Base-by-base conservation (phyloP, 352 stramenopile species). In the Globisporangium iwayamae region DNA sequence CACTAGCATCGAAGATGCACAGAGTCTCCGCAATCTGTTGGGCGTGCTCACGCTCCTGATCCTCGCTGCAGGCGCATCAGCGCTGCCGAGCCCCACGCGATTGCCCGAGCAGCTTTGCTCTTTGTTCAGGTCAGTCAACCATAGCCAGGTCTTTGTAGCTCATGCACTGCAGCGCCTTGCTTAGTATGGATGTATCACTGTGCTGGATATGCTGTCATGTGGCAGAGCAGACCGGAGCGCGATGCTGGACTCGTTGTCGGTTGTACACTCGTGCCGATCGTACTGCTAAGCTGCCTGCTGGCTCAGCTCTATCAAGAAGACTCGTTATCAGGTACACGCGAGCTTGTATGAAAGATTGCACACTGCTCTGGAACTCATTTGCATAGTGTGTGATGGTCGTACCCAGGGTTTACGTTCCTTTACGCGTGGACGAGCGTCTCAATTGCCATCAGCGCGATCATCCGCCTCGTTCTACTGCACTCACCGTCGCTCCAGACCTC, bases 201-300 rank as follows among this genome's bases (percentile, higher is more conserved):
- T 9, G 6, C 9, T 55, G n/a, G 7, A 3, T 36, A n/a, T 56
- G 11, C n/a, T 55, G 18, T 32, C 8, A 1, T 53, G 10, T 28
- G 53, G 53, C 18, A 30, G 53, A 50, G 47, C 50, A 90, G 85
- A 66, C 69, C 55, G 14, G 82, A 93, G 34, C 71, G 79, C 11
- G 83, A 91, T 60, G 55, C 60, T 60, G 82, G 85, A 10, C 68
- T 91, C 14, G 71, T 82, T 1, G 59, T 93, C 39, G 81, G 85
- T 20, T 87, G 80, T 34, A 62, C 88, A 6, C 48, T 93, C 8
- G 73, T 76, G 5, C 77, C 85, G 20, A 60, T 91, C 5, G 81
- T 85, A 32, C 58, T 91, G 4, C 63, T 87, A 22, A 89, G 79
- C 64, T 79, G 82, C 0, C 70, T 93, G 20, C 50, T 89, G 4